Base-by-base conservation (phyloP, 2,329 filamentous ascomycete species). In the Fusarium siculi region DNA sequence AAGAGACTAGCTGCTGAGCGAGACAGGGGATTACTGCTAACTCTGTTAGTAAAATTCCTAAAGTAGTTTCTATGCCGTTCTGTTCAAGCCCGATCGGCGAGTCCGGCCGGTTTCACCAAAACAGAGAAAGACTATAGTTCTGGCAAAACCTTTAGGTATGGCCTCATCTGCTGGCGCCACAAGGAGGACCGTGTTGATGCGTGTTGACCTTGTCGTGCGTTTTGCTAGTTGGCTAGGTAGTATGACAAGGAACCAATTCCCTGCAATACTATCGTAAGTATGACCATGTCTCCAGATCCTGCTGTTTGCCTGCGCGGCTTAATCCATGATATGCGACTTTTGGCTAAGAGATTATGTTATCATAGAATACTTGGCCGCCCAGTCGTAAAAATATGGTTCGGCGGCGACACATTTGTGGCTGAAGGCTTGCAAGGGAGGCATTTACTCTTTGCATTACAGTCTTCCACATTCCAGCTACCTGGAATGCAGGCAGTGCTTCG, bases 211-310 rank as follows among this genome's bases (percentile, higher is more conserved):
- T 21, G 5, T 28, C 2, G 19, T 47, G 18, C 28, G 9, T 28
- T 12, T 28, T 6, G 25, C 9, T 4, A 30, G 0, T 30, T 30
- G 19, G 19, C 19, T 9, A 47, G 44, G 19, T 19, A 30, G 25
- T 21, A 28, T 21, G 19, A 15, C 19, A 9, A 14, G 25, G 15
- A 28, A 15, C 25, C 9, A 14, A 16, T 30, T 21, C 4, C 14
- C 14, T 30, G 1, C 0, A 21, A 11, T 8, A 2, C 7, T 9
- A 47, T 21, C 14, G 19, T 16, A 10, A 4, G 28, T 7, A 30
- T 47, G 4, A 3, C 9, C 0, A 30, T 30, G 9, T 21, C 12
- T 30, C 9, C 9, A 8, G 9, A 16, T 11, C 4, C 7, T 21
- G 6, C 25, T 8, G 4, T 47, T 28, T 28, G 14, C 9, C 14